Conservation (phyloP, 768 basidiomycete genomes). For the Pholiota conissans region DNA sequence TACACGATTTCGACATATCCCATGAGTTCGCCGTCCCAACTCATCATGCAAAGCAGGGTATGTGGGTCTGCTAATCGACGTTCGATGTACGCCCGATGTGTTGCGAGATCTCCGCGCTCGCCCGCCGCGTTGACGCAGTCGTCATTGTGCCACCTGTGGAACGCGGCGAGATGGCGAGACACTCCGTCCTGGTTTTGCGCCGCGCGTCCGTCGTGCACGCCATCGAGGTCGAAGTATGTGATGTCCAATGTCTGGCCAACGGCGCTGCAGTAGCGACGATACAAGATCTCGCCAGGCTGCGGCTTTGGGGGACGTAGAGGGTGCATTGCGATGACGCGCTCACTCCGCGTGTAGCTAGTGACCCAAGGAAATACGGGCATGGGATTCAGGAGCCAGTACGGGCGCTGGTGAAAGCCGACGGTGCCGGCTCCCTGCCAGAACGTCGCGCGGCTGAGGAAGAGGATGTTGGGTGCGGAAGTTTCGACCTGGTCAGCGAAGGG, state of each 20-base stretch:
- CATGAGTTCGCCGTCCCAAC: constrained; percentile 45
- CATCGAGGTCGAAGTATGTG: constrained; percentile 32
- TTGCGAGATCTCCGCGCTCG: constrained; percentile 43
- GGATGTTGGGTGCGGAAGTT: constrained; percentile 15
- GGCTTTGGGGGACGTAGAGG: constrained; percentile 54
- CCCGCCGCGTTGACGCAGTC: constrained; percentile 45
- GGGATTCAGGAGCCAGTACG: constrained; percentile 29
- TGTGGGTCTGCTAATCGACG: constrained; percentile 35
- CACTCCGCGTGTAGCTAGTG: constrained; percentile 42
- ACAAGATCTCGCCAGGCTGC: constrained; percentile 38
- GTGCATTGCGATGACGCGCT: constrained; percentile 47
- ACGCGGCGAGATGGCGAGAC: constrained; percentile 40
- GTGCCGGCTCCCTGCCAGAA: constrained; percentile 56
- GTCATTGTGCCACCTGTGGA: constrained; percentile 50
- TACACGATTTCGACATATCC: constrained; percentile 49
- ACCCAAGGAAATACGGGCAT: constrained; percentile 34
- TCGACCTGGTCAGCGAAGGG: constrained; percentile 8
- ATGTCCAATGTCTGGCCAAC: constrained; percentile 32
- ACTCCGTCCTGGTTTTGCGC: constrained; percentile 2
- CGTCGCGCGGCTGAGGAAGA: constrained; percentile 40
- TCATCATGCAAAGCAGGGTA: constrained; percentile 42
- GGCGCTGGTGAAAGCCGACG: constrained; percentile 27
- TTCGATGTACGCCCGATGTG: constrained; percentile 41
- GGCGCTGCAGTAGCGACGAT: constrained; percentile 34
- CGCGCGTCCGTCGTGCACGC: constrained; percentile 17